phyloP scores from a whole-genome alignment of 176 grass and related monocot genomes.

The Carex pumila region DNA sequence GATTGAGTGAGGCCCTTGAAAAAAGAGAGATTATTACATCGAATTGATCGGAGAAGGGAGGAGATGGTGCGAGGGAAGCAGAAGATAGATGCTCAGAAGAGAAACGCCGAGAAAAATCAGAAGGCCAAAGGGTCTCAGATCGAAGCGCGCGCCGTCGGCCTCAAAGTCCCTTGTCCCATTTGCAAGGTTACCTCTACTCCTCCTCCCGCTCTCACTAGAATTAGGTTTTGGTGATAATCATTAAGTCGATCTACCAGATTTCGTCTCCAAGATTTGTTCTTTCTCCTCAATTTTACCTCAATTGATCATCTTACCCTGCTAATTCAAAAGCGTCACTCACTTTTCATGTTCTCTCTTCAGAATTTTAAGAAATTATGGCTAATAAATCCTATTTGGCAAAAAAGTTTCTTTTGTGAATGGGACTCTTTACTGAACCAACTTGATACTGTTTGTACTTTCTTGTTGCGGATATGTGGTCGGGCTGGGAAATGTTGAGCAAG shows the following conservation, averaged over 20 bases:
- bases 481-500: not conserved
- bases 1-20: not conserved
- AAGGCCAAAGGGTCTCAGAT: constrained; percentile 88
- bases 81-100: constrained; percentile 93
- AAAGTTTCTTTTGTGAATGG: not conserved
- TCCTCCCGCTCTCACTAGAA: not conserved
- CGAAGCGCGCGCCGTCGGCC: constrained; percentile 81
- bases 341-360: not conserved
- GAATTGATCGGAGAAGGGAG: constrained; percentile 7
- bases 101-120: constrained; percentile 84
- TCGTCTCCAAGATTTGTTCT: not conserved
- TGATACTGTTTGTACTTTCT: not conserved
- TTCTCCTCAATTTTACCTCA: not conserved
- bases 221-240: not conserved
- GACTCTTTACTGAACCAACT: not conserved
- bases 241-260: not conserved
- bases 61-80: constrained; percentile 92
- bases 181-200: constrained; percentile 58
- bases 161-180: constrained; percentile 84
- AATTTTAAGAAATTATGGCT: not conserved
- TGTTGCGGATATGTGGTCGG: not conserved
- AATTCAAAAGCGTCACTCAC: not conserved
- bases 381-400: not conserved
- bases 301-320: not conserved
- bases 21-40: not conserved